Base-by-base conservation (phyloP, 2,329 filamentous ascomycete genomes). In the Colletotrichum kahawae region DNA sequence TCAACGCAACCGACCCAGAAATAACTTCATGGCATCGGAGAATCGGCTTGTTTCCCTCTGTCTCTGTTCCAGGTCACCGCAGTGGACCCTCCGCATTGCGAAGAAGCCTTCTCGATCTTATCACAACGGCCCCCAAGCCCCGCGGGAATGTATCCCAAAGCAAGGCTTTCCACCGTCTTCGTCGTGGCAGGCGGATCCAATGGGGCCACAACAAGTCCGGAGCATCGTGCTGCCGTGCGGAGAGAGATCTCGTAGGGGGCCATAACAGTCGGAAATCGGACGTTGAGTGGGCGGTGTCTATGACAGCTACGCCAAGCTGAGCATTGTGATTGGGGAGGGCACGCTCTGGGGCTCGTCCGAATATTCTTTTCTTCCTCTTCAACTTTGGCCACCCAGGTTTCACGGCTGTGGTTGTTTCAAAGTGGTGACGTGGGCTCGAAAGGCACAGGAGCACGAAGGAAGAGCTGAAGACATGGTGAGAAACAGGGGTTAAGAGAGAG, bases 341-440 rank as follows among this genome's bases (percentile, higher is more conserved):
- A 4, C 3, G 16, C 57, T 43, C 60, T 36, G 57, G 67, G 56
- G 71, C 56, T 29, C 7, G 33, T 64, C 43, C 48, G 57, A 63
- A 56, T 34, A 24, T 43, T 24, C 34, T 67, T 3, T 38, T 48
- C 10, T 21, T 36, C 21, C 24, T 36, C 70, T 56, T 38, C 34
- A 57, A 43, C 65, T 48, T 33, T 66, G 10, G 54, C 13, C 18
- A 31, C 64, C 38, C 38, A 65, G 43, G 71, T 73, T 43, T 74
- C 68, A 67, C 33, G 36, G n/a, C 14, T 62, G 34, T 24, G 6
- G 38, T 36, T 67, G 71, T 67, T 71, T 62, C 71, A 71, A 31
- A 36, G 24, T 71, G 68, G 68, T 67, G 68, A 74, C 60, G 71
- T 54, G 43, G 71, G 70, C 66, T 56, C 56, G 24, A 62, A 57